These are phyloP conservation scores for Penicillium sp. DNA, from an alignment of 2,329 filamentous ascomycete genomes.

Conservation along the genomic window DNA sequence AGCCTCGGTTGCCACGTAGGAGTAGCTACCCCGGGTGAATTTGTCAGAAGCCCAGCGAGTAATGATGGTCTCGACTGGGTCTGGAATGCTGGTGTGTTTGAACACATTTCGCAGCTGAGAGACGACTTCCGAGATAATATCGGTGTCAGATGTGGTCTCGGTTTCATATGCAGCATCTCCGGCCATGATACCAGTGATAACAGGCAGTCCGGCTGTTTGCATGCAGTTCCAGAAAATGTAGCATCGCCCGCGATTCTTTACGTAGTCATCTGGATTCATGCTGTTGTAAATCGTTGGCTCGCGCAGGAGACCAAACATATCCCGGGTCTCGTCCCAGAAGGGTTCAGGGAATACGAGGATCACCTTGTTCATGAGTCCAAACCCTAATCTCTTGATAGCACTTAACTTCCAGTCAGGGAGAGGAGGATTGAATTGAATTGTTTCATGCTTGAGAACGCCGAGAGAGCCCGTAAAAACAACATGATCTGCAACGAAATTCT, in stretches of 20 bases:
- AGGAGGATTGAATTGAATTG: conserved; percentile 81
- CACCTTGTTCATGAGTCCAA: conserved; percentile 93
- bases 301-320: conserved; percentile 87
- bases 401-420: conserved; percentile 84
- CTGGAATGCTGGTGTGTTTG: conserved; percentile 62
- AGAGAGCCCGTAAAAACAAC: conserved; percentile 89
- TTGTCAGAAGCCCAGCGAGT: conserved; percentile 90
- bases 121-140: conserved; percentile 78
- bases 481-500: conserved; percentile 76
- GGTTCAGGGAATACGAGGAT: conserved; percentile 83
- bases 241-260: conserved; percentile 78
- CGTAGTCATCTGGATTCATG: conserved; percentile 76
- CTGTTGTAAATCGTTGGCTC: conserved; percentile 69
- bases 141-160: conserved; percentile 72
- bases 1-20: conserved; percentile 83
- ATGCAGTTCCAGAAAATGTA: conserved; percentile 98
- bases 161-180: conserved; percentile 90
- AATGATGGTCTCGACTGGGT: conserved; percentile 80
- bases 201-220: conserved; percentile 82
- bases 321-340: conserved; percentile 86
- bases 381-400: conserved; percentile 81
- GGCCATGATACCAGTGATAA: conserved; percentile 90
- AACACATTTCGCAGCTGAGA: conserved; percentile 76
- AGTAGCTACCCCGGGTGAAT: conserved; percentile 94
- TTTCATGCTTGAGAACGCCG: conserved; percentile 81